A percentile compares a stretch with the other conserved stretches of the same genome.
Conservation (phyloP, 345 rosid genomes). For the Sapria himalayana region DNA sequence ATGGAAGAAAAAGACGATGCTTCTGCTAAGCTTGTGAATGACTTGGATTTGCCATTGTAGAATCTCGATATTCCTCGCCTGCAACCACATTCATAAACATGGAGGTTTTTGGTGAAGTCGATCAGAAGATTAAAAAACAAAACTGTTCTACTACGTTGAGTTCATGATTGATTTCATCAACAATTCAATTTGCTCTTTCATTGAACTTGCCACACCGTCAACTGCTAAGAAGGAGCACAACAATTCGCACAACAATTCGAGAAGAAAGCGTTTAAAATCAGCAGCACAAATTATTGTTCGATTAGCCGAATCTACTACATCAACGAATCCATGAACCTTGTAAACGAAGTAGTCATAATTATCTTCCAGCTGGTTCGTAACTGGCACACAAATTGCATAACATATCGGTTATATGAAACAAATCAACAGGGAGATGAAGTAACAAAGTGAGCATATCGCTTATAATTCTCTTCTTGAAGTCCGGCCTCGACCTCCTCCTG, state of each 20-base stretch:
- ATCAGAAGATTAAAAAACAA: not conserved
- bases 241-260: not conserved
- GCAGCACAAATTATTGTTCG: too few species aligned
- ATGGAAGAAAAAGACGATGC: conserved; percentile 27
- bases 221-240: not conserved
- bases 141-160: too few species aligned
- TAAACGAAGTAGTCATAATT: too few species aligned
- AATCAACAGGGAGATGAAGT: too few species aligned
- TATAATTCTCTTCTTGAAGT: not conserved
- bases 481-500: not conserved
- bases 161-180: not conserved
- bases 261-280: too few species aligned
- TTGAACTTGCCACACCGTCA: not conserved
- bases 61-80: conserved; percentile 71
- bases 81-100: conserved; percentile 7
- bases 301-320: too few species aligned
- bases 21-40: conserved; percentile 36
- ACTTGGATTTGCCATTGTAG: conserved; percentile 71
- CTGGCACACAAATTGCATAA: too few species aligned
- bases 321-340: too few species aligned
- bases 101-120: not conserved
- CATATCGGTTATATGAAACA: too few species aligned
- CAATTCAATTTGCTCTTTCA: not conserved
- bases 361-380: too few species aligned
- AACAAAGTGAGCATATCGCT: not conserved